Evolutionary conservation across 1,284 basidiomycete species (phyloP).

Genomic region (Caloboletus firmus): DNA sequence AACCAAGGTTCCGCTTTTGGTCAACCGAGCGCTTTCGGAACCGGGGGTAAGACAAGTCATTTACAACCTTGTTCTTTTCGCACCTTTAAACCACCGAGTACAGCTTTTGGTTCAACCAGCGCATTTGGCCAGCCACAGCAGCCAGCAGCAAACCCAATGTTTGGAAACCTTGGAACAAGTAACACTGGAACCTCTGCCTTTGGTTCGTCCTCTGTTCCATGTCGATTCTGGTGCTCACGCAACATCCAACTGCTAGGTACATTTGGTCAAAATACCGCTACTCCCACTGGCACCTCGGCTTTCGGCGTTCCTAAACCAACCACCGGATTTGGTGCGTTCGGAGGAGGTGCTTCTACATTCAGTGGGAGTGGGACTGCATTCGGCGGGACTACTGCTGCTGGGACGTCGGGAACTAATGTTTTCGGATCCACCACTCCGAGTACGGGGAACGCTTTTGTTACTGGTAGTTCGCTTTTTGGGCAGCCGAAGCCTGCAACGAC

Average conservation of each 20-base stretch:
- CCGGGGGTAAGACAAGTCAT: constrained; percentile 43
- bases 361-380: constrained; percentile 37
- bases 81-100: constrained; percentile 31
- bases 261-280: constrained; percentile 52
- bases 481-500: constrained; percentile 49
- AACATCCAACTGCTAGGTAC: constrained; percentile 43
- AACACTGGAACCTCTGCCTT: constrained; percentile 50
- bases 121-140: constrained; percentile 54
- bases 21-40: constrained; percentile 49
- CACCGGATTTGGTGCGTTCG: constrained; percentile 69
- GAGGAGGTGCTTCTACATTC: constrained; percentile 46
- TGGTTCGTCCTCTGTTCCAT: constrained; percentile 45
- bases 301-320: constrained; percentile 66
- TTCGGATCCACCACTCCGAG: constrained; percentile 45
- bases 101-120: constrained; percentile 46
- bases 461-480: constrained; percentile 43
- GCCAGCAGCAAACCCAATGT: constrained; percentile 77
- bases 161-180: constrained; percentile 55
- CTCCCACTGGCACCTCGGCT: constrained; percentile 44
- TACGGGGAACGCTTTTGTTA: constrained; percentile 45
- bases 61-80: constrained; percentile 33
- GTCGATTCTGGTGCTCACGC: constrained; percentile 16
- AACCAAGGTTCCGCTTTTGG: constrained; percentile 46
- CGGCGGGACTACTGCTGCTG: constrained; percentile 25
- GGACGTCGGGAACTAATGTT: constrained; percentile 38